phyloP scores from a whole-genome alignment of 495 filamentous ascomycete genomes.

The Talaromyces nanjingensis region DNA sequence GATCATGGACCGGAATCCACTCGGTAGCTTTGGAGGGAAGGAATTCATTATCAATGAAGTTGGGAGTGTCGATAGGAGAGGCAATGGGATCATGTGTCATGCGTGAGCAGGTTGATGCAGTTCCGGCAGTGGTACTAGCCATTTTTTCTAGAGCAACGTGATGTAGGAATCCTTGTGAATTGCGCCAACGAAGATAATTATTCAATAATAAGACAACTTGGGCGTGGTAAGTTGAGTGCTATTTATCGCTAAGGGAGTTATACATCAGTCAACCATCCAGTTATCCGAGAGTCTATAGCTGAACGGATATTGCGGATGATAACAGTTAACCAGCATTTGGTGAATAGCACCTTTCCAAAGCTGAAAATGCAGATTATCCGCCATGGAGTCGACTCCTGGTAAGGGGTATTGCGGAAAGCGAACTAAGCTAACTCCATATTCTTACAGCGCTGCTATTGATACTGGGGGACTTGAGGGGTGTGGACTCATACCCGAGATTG shows the following conservation, averaged over 20 bases:
- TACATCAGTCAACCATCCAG: not conserved
- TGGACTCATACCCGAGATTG: too few relatives aligned
- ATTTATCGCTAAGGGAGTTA: not conserved
- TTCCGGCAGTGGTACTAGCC: not conserved
- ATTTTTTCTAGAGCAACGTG: not conserved
- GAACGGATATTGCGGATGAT: not conserved
- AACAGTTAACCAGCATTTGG: too few relatives aligned
- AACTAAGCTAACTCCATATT: not conserved
- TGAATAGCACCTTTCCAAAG: too few relatives aligned
- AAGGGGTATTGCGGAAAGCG: not conserved
- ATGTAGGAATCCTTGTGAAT: not conserved
- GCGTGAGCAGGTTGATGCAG: not conserved
- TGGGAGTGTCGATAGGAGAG: not conserved
- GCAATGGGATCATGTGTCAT: not conserved
- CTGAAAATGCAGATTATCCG: too few relatives aligned
- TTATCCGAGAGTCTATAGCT: not conserved
- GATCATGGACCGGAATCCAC: conserved; percentile 91
- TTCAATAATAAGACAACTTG: not conserved
- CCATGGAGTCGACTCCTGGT: not conserved
- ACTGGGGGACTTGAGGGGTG: not conserved
- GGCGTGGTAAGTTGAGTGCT: not conserved
- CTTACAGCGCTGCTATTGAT: not conserved
- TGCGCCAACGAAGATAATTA: not conserved
- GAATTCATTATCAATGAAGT: conserved; percentile 44
- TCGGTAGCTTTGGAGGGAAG: conserved; percentile 63